These are phyloP conservation scores for Prunus yedoensis DNA, from an alignment of 331 rosid species.

Conservation along the genomic window DNA sequence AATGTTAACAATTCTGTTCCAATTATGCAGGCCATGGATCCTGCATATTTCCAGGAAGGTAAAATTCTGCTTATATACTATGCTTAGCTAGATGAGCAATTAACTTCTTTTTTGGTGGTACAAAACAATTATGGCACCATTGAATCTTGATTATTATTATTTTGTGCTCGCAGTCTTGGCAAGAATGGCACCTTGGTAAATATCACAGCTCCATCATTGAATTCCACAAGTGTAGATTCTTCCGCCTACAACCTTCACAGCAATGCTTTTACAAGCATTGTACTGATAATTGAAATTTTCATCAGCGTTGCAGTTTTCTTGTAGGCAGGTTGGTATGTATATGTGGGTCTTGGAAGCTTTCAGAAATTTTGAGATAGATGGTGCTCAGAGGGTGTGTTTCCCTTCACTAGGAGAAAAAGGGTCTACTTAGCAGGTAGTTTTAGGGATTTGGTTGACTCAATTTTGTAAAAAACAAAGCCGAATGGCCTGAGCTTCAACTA, in stretches of 20 bases:
- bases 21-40: slow-evolving; percentile 69
- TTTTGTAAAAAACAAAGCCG: slow-evolving; percentile 59
- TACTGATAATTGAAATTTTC: slow-evolving; percentile 39
- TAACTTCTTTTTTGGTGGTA: too few species aligned
- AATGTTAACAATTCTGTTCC: background rate
- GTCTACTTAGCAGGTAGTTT: slow-evolving; percentile 26
- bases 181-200: slow-evolving; percentile 52
- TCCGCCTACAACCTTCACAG: slow-evolving; percentile 36
- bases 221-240: slow-evolving; percentile 58
- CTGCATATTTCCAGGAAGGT: slow-evolving; percentile 76
- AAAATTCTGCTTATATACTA: background rate
- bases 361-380: slow-evolving; percentile 42
- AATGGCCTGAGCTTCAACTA: slow-evolving; percentile 31
- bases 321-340: slow-evolving; percentile 14
- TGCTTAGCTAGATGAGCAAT: background rate
- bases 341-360: background rate
- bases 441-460: slow-evolving; percentile 33
- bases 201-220: slow-evolving; percentile 69
- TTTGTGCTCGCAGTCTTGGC: slow-evolving; percentile 60
- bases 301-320: slow-evolving; percentile 39
- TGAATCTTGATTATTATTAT: slow-evolving; percentile 5
- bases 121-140: background rate
- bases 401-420: slow-evolving; percentile 8
- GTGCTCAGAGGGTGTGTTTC: slow-evolving; percentile 13
- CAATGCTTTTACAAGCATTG: slow-evolving; percentile 33